These are phyloP conservation scores for Stephania yunnanensis DNA, from an alignment of 164 flowering plant species.

Conservation along the genomic window DNA sequence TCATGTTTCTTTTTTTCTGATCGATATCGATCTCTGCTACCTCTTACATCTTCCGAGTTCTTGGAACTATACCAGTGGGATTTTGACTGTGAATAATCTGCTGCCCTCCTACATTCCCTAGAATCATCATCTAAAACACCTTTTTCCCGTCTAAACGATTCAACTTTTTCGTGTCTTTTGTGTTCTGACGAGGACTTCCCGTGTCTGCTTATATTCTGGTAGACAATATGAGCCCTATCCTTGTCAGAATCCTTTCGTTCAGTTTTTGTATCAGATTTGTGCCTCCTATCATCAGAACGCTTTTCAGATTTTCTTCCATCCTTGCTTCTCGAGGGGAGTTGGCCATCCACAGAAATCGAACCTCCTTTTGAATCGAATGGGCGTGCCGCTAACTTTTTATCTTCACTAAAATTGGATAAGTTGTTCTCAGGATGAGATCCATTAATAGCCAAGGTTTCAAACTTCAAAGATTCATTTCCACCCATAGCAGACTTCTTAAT, in stretches of 20 bases:
- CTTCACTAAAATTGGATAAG: slow-evolving; percentile 6
- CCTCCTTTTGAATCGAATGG: not conserved
- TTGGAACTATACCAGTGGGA: slow-evolving; percentile 16
- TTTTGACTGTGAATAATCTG: slow-evolving; percentile 14
- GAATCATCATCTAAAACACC: slow-evolving; percentile 10
- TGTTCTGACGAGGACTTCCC: slow-evolving; percentile 6
- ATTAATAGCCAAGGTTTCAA: slow-evolving; percentile 6
- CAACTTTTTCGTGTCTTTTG: slow-evolving; percentile 12
- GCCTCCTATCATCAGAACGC: slow-evolving; percentile 13
- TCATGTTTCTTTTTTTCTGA: slow-evolving; percentile 9
- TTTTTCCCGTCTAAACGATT: slow-evolving; percentile 2
- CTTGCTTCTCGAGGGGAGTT: slow-evolving; percentile 6
- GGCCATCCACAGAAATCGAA: slow-evolving; percentile 6
- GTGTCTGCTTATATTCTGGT: slow-evolving; percentile 9
- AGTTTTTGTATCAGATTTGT: slow-evolving; percentile 7
- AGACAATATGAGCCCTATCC: not conserved
- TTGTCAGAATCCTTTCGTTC: slow-evolving; percentile 12
- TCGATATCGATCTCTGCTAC: slow-evolving; percentile 10
- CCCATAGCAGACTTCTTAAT: slow-evolving; percentile 7
- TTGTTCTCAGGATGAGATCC: not conserved
- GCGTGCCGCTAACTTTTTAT: not conserved
- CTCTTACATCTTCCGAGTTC: slow-evolving; percentile 10
- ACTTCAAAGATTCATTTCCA: slow-evolving; percentile 13
- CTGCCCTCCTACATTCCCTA: slow-evolving; percentile 15
- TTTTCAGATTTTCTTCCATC: slow-evolving; percentile 12